Base-by-base conservation (phyloP, 768 basidiomycete genomes). In the Boletus reticuloceps region DNA sequence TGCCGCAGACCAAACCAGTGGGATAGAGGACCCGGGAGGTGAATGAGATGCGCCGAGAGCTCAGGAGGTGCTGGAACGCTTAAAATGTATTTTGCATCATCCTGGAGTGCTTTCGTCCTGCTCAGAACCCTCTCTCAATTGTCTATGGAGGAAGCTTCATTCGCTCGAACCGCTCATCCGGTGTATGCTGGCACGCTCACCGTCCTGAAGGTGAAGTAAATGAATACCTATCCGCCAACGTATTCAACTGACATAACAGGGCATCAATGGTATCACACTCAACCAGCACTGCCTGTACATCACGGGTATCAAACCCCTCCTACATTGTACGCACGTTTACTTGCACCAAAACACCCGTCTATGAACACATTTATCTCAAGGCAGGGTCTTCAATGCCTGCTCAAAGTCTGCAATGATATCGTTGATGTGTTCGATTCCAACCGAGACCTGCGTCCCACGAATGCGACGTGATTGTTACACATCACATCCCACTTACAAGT, bases 381-480 rank as follows among this genome's bases (percentile, higher is more conserved):
- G 48, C 29, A 63, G 62, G 9, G 52, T 49, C 36, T 63, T 63
- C 54, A 80, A 65, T 11, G 76, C 75, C 47, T 74, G 70, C 48
- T 72, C 71, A 60, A 79, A 77, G 56, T 79, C 78, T 2, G 76
- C 77, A 46, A 78, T 73, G 54, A 80, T 81, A 53, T 80, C 80
- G 16, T 69, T 64, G 51, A 71, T 73, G 20, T 74, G 72, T 44
- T 79, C 77, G 29, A 77, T 77, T 1, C 78, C 77, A 20, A 79
- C 77, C 1, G 77, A 69, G 14, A 77, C 72, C 77, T 75, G 55
- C 20, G 36, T 14, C 3, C n/a, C 37, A 27, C 12, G 14, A n/a
- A 36, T 14, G 14, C 3, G 17, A 2, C 4, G 12, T 36, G 6
- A 27, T 27, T 27, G 49, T 20, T 6, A 22, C n/a, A 14, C 7